Percentiles rank a stretch among this genome's conserved stretches.
These are phyloP conservation scores for Osmanthus fragrans DNA, from an alignment of 257 asterid species.

Conservation along the genomic window DNA sequence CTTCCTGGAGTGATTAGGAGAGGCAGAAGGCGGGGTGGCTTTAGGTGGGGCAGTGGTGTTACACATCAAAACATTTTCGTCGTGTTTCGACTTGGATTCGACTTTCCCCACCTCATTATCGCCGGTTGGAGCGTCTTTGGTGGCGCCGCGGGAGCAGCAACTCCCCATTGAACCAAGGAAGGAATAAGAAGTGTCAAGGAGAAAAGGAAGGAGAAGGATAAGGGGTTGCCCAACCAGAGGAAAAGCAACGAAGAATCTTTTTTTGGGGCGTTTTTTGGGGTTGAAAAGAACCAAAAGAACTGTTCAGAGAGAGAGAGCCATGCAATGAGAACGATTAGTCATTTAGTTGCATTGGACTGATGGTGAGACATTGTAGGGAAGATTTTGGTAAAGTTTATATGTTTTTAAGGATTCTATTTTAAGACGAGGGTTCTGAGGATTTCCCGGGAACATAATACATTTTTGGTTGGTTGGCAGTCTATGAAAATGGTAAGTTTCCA, in stretches of 20 bases:
- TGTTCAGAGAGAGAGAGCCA: constrained; percentile 27
- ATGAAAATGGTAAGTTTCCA: background rate
- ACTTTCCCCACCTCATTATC: constrained; percentile 4
- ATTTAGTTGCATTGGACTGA: constrained; percentile 28
- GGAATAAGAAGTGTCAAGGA: constrained; percentile 13
- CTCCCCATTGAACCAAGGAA: constrained; percentile 48
- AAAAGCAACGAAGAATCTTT: constrained; percentile 15
- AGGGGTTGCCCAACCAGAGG: constrained; percentile 26
- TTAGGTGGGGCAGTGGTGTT: constrained; percentile 19
- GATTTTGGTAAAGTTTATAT: constrained; percentile 13
- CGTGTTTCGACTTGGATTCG: constrained; percentile 8
- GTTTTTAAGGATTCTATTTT: background rate
- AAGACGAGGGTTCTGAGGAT: constrained; percentile 20
- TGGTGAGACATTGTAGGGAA: constrained; percentile 54
- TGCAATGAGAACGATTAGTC: constrained; percentile 29
- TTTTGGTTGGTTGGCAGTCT: background rate
- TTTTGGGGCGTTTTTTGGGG: background rate
- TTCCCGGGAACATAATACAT: constrained; percentile 19
- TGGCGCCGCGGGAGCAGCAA: constrained; percentile 55
- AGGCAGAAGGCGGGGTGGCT: constrained; percentile 26
- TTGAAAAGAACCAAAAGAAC: constrained; percentile 23
- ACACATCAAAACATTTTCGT: background rate
- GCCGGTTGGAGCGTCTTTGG: constrained; percentile 32
- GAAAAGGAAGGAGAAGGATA: constrained; percentile 2
- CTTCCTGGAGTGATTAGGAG: constrained; percentile 38